phyloP scores from a whole-genome alignment of 352 stramenopile genomes.

The Globisporangium lucens region DNA sequence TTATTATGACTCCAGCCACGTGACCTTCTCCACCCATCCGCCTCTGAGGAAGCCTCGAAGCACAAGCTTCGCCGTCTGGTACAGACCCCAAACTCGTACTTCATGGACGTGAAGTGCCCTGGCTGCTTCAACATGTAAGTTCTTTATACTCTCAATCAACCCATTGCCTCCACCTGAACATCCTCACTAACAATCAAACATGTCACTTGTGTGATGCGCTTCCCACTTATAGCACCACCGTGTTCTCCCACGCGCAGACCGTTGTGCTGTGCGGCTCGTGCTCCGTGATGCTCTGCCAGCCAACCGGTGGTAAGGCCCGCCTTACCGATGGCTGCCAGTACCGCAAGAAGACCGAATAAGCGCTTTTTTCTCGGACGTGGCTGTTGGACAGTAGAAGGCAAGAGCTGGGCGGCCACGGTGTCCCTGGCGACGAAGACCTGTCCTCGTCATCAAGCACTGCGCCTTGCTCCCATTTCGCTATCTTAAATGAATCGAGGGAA shows the following conservation, averaged over 20 bases:
- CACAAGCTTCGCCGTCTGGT: slow-evolving; percentile 99
- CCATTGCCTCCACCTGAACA: background rate
- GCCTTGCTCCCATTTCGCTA: slow-evolving; percentile 13
- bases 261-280: slow-evolving; percentile 96
- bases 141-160: background rate
- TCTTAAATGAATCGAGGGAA: slow-evolving; percentile 50
- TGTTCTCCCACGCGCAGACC: slow-evolving; percentile 99
- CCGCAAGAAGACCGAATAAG: slow-evolving; percentile 99
- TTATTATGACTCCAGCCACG: slow-evolving; percentile 38
- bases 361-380: slow-evolving; percentile 18
- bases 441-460: background rate
- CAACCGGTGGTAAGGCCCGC: slow-evolving; percentile 96
- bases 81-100: slow-evolving; percentile 99
- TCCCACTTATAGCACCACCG: slow-evolving; percentile 84
- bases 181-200: background rate
- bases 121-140: slow-evolving; percentile 99
- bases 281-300: slow-evolving; percentile 98
- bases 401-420: slow-evolving; percentile 13
- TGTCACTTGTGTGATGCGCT: slow-evolving; percentile 2
- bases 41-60: slow-evolving; percentile 94
- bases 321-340: slow-evolving; percentile 99
- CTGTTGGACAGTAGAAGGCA: slow-evolving; percentile 33
- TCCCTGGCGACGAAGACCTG: background rate
- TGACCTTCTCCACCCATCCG: slow-evolving; percentile 97
- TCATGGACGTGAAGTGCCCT: slow-evolving; percentile 99